These are phyloP conservation scores for Tripterygium wilfordii DNA, from an alignment of 177 flowering plant species.

Conservation along the genomic window DNA sequence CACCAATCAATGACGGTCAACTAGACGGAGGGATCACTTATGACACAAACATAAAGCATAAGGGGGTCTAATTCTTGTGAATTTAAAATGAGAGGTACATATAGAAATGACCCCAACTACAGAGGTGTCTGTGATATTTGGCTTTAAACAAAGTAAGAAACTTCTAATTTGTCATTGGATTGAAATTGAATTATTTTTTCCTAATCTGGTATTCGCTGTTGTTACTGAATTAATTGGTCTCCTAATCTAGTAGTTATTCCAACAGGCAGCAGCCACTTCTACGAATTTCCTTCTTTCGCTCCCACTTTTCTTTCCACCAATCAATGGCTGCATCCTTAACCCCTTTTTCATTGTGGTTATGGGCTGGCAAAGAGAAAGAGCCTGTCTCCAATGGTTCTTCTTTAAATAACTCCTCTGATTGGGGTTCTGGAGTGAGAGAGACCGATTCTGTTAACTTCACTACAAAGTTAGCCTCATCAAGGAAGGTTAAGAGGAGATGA, in stretches of 20 bases:
- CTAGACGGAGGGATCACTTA: too few species aligned
- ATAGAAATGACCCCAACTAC: too few species aligned
- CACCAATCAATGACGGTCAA: too few species aligned
- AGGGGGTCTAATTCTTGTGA: too few species aligned
- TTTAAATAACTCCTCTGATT: conserved; percentile 28
- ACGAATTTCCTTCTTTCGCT: conserved; percentile 4
- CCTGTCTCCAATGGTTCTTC: conserved; percentile 30
- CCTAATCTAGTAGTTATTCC: conserved; percentile 18
- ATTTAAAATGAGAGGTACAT: too few species aligned
- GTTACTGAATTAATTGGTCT: not conserved
- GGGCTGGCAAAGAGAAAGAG: conserved; percentile 47
- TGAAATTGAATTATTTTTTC: conserved; percentile 6
- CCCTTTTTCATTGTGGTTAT: conserved; percentile 43
- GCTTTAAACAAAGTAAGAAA: too few species aligned
- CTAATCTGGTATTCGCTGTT: not conserved
- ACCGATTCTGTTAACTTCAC: conserved; percentile 27
- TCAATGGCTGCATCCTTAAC: conserved; percentile 51
- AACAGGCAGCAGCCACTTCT: conserved; percentile 13
- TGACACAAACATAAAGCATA: too few species aligned
- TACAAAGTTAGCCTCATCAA: conserved; percentile 17
- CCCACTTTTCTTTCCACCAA: not conserved
- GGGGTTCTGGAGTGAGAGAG: conserved; percentile 29
- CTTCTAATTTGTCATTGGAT: too few species aligned
- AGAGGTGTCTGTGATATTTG: too few species aligned
- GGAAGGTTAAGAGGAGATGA: conserved; percentile 52